Evolutionary conservation across 1,284 basidiomycete genomes (phyloP).

Genomic region (Testicularia cyperi): DNA sequence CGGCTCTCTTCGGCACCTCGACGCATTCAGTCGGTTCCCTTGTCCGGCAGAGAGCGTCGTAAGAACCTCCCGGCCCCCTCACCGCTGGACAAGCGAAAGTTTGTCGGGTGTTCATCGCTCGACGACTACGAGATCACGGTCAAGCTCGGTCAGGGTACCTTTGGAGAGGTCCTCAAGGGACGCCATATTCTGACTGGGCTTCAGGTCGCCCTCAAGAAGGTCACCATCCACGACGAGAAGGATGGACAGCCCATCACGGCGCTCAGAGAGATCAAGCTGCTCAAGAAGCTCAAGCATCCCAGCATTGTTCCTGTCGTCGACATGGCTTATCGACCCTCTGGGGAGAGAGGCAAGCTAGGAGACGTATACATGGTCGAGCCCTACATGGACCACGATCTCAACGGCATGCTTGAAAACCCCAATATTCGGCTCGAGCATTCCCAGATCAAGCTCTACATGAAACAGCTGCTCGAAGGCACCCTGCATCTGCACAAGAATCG

Average conservation of each 20-base stretch:
- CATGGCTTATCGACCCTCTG: conserved; percentile 69
- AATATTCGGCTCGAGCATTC: conserved; percentile 49
- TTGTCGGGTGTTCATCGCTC: conserved; percentile 49
- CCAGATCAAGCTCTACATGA: conserved; percentile 92
- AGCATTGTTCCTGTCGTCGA: conserved; percentile 86
- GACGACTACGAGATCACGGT: conserved; percentile 54
- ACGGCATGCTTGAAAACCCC: conserved; percentile 74
- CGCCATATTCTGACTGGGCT: conserved; percentile 63
- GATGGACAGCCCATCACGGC: conserved; percentile 96
- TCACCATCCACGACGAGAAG: conserved; percentile 93
- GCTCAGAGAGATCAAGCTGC: conserved; percentile 94
- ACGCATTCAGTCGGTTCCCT: conserved; percentile 1
- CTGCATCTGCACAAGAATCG: conserved; percentile 96
- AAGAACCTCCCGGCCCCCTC: conserved; percentile 20
- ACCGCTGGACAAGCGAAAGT: conserved; percentile 46
- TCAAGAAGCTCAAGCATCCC: conserved; percentile 83
- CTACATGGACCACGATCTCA: conserved; percentile 98
- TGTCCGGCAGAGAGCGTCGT: conserved; percentile 21
- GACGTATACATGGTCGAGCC: conserved; percentile 93
- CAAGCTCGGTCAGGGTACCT: conserved; percentile 56
- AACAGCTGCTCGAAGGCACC: conserved; percentile 89
- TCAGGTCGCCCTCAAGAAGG: conserved; percentile 85
- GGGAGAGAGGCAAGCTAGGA: conserved; percentile 64
- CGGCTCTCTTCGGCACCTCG: conserved; percentile 28
- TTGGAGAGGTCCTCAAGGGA: conserved; percentile 60